Conservation (phyloP, 768 basidiomycete genomes). For the Pholiota molesta region DNA sequence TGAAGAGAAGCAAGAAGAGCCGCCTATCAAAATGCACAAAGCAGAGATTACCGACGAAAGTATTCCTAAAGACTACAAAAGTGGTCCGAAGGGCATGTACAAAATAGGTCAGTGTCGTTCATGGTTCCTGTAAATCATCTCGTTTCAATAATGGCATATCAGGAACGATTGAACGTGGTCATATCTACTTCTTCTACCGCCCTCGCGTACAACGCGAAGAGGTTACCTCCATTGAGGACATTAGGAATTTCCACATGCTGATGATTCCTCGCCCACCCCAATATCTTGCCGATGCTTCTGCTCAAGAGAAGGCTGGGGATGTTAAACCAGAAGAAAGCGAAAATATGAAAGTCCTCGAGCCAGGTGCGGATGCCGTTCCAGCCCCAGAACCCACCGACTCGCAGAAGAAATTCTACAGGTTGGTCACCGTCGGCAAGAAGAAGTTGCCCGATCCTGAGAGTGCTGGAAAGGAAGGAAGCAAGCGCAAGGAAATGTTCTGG, state of each 20-base stretch:
- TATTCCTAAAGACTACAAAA: slow-evolving; percentile 21
- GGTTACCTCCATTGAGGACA: slow-evolving; percentile 57
- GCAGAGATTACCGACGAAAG: slow-evolving; percentile 24
- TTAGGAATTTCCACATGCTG: slow-evolving; percentile 60
- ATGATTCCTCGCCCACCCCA: slow-evolving; percentile 58
- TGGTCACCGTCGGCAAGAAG: slow-evolving; percentile 63
- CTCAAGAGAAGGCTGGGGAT: slow-evolving; percentile 16
- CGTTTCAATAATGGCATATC: not conserved
- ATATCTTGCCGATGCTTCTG: slow-evolving; percentile 29
- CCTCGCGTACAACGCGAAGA: slow-evolving; percentile 58
- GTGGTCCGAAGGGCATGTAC: slow-evolving; percentile 15
- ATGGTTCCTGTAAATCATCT: not conserved
- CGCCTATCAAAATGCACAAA: slow-evolving; percentile 25
- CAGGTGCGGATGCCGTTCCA: slow-evolving; percentile 54
- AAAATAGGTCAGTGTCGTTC: not conserved
- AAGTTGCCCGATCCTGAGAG: slow-evolving; percentile 50
- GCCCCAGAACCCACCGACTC: slow-evolving; percentile 35
- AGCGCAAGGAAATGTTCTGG: slow-evolving; percentile 56
- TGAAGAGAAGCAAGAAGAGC: slow-evolving; percentile 17
- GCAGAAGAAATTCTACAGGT: slow-evolving; percentile 48
- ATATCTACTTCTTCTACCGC: slow-evolving; percentile 68
- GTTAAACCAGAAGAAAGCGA: slow-evolving; percentile 31
- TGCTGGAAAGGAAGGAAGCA: slow-evolving; percentile 24
- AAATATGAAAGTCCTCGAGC: slow-evolving; percentile 41
- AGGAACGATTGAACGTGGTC: slow-evolving; percentile 62